phyloP scores from a whole-genome alignment of 805 yeast species.

The Metschnikowia borealis region DNA sequence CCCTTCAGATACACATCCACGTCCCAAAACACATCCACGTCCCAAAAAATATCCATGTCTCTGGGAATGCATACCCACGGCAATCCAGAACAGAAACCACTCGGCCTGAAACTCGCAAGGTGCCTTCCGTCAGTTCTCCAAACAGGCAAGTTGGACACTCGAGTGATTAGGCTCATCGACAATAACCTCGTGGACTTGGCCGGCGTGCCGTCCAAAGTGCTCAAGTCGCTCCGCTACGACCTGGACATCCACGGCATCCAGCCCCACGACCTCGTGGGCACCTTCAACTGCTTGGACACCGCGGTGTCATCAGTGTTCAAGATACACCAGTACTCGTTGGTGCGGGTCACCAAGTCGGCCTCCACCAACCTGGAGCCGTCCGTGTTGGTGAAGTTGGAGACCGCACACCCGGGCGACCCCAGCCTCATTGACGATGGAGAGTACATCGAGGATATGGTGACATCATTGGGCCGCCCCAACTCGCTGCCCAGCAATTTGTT shows the following conservation, averaged over 20 bases:
- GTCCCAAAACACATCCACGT: too few species aligned
- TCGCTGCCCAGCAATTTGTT: conserved; percentile 47
- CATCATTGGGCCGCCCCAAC: conserved; percentile 37
- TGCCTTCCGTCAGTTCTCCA: conserved; percentile 1
- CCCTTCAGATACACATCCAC: too few species aligned
- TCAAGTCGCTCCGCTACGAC: conserved; percentile 26
- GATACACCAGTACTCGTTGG: conserved; percentile 38
- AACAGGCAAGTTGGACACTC: conserved; percentile 17
- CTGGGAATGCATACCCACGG: too few species aligned
- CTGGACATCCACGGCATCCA: conserved; percentile 8
- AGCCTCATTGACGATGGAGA: conserved; percentile 49
- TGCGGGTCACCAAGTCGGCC: conserved; percentile 54
- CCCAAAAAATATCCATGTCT: too few species aligned
- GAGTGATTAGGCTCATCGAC: conserved; percentile 35
- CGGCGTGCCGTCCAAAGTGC: conserved; percentile 33
- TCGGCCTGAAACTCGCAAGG: too few species aligned
- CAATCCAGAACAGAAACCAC: too few species aligned
- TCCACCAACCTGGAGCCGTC: conserved; percentile 50
- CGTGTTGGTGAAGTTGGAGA: conserved; percentile 49
- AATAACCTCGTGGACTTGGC: conserved; percentile 36
- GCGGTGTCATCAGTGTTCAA: conserved; percentile 45
- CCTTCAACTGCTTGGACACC: conserved; percentile 42
- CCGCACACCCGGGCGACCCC: conserved; percentile 51
- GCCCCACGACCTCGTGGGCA: conserved; percentile 21
- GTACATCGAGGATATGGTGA: conserved; percentile 33